Evolutionary conservation across 495 filamentous ascomycete genomes (phyloP), one percentile per base, ranked within the genome.

Genomic region (Neurospora sp.): DNA sequence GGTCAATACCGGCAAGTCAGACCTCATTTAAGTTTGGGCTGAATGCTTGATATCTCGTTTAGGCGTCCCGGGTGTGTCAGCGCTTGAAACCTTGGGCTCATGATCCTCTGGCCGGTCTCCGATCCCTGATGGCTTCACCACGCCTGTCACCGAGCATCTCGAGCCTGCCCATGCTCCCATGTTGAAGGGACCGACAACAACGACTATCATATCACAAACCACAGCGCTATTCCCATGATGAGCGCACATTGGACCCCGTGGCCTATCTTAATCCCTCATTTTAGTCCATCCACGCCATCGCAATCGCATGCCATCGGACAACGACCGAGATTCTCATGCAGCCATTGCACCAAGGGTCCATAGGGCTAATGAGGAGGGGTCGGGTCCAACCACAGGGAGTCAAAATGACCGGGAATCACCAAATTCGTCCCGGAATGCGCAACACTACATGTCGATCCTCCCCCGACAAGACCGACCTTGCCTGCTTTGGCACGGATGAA

Each of bases 191-290:
- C 27, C 27, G 53, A 35, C 42, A 31, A 27, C 53, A 61, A 31
- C 27, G 53, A 61, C 53, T 18, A 35, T 9, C 27, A 16, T 61
- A 35, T 61, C 53, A 8, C 53, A 18, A 61, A 61, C 53, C 20
- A 35, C 27, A 16, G 11, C 27, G 53, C 53, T 9, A 31, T 61
- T 61, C 53, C 53, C 27, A 61, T 35, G 53, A 14, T 61, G 20
- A 31, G 14, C 20, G 16, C 14, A 22, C 38, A 16, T 27, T 69
- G 53, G 18, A 42, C 35, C 39, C 39, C n/a, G 59, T 72, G 71
- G 71, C 14, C 18, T 4, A 3, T 46, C 61, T 72, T 72, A 72
- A 72, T 72, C 71, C 71, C 71, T 72, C 71, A 72, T 53, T 35
- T 14, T 2, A 3, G 12, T 22, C 35, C 22, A 59, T 35, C 31